Evolutionary conservation across 31 red algal genomes (phyloP).

Genomic region (Odonthalia washingtoniensis): DNA sequence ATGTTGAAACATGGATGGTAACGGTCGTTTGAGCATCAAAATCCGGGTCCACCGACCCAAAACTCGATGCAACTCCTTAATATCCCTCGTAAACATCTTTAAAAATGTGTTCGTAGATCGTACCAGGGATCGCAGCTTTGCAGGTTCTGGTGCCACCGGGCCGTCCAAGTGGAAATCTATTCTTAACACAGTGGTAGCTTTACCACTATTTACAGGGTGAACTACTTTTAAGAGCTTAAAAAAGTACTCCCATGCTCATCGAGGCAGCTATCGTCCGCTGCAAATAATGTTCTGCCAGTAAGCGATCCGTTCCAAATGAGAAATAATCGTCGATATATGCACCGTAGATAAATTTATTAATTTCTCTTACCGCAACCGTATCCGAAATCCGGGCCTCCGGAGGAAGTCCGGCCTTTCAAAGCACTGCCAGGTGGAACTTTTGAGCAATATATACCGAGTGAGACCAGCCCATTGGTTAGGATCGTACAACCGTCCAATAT

Average conservation of each 20-base stretch:
- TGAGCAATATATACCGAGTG: neutral
- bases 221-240: neutral
- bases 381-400: neutral
- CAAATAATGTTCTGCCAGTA: neutral
- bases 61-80: neutral
- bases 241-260: neutral
- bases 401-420: neutral
- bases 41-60: neutral
- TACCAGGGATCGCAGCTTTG: neutral
- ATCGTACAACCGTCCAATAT: neutral
- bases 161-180: neutral
- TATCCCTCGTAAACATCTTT: neutral
- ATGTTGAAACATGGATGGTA: neutral
- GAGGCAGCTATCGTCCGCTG: neutral
- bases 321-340: conserved; percentile 16
- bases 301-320: neutral
- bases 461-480: neutral
- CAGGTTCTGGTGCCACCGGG: neutral
- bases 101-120: neutral
- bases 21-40: neutral
- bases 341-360: neutral
- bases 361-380: neutral
- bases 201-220: neutral
- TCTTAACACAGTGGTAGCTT: neutral
- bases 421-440: neutral